Conservation (phyloP, 768 basidiomycete species). For the Amanita jacksonii region DNA sequence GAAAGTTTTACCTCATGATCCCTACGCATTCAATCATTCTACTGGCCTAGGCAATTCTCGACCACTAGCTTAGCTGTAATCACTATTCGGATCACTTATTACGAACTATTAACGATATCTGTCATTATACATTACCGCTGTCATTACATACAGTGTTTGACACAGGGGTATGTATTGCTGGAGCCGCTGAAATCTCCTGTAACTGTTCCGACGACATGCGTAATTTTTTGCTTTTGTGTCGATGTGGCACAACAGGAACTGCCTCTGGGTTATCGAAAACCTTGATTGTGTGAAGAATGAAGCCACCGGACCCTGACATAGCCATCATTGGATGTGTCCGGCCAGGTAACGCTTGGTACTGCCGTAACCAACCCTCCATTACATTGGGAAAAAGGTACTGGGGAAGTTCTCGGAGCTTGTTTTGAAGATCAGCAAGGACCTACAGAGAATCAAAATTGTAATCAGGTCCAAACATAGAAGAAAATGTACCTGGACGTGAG, state of each 20-base stretch:
- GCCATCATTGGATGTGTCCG: constrained; percentile 94
- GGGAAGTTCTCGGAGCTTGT: constrained; percentile 53
- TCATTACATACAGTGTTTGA: background rate
- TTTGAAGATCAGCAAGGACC: constrained; percentile 73
- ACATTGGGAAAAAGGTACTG: constrained; percentile 70
- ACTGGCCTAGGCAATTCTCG: no score
- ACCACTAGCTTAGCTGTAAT: no score
- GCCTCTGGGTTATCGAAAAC: constrained; percentile 65
- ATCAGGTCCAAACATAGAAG: background rate
- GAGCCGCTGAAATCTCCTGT: background rate
- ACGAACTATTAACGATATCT: no score
- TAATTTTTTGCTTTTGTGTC: constrained; percentile 30
- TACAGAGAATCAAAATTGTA: constrained; percentile 23
- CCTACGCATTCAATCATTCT: no score
- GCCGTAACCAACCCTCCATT: constrained; percentile 80
- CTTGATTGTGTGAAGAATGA: constrained; percentile 77
- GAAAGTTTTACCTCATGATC: background rate
- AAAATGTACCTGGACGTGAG: constrained; percentile 60
- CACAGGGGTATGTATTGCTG: background rate
- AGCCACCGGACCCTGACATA: constrained; percentile 83
- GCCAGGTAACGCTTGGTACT: constrained; percentile 94
- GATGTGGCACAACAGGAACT: constrained; percentile 39
- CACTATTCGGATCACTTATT: no score
- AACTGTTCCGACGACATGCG: constrained; percentile 9
- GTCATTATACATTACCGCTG: background rate